Percentiles rank a stretch among this genome's conserved stretches.
These are phyloP conservation scores for Pulveroboletus sp. DNA, from an alignment of 768 basidiomycete genomes.

Conservation along the genomic window DNA sequence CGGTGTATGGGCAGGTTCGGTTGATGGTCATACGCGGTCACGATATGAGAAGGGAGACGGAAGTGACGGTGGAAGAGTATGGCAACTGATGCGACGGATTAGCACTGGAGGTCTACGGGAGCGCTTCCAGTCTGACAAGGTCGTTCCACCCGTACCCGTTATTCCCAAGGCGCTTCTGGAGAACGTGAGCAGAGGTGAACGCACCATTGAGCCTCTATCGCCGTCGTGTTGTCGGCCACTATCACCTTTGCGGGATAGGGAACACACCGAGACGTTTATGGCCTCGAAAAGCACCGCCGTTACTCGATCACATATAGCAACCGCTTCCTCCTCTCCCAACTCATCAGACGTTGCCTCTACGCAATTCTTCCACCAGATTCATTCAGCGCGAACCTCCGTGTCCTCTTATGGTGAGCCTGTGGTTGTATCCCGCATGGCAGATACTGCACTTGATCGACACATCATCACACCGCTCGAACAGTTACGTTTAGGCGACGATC, in stretches of 20 bases:
- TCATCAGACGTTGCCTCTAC: constrained; percentile 54
- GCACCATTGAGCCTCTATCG: constrained; percentile 1
- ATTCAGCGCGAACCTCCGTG: constrained; percentile 48
- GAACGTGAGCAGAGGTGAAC: constrained; percentile 7
- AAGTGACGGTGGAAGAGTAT: constrained; percentile 44
- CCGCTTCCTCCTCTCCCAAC: constrained; percentile 57
- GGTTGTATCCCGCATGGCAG: constrained; percentile 36
- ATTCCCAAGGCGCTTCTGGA: constrained; percentile 43
- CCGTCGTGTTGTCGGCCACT: constrained; percentile 6
- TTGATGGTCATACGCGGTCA: constrained; percentile 8
- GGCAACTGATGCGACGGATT: constrained; percentile 68
- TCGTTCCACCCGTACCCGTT: constrained; percentile 56
- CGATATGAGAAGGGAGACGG: constrained; percentile 12
- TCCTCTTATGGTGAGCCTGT: constrained; percentile 49
- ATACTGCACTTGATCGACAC: constrained; percentile 33
- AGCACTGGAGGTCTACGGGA: constrained; percentile 62
- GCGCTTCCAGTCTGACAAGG: constrained; percentile 27
- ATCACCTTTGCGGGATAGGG: constrained; percentile 6
- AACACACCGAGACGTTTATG: background rate
- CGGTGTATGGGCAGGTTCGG: constrained; percentile 9
- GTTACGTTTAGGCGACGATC: constrained; percentile 33
- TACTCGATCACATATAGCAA: constrained; percentile 43
- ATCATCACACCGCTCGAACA: constrained; percentile 57
- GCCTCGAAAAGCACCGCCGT: constrained; percentile 11
- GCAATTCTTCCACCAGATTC: constrained; percentile 46